Evolutionary conservation across 331 rosid species (phyloP), one percentile per base, ranked within the genome.

Genomic region (Acacia pycnantha): DNA sequence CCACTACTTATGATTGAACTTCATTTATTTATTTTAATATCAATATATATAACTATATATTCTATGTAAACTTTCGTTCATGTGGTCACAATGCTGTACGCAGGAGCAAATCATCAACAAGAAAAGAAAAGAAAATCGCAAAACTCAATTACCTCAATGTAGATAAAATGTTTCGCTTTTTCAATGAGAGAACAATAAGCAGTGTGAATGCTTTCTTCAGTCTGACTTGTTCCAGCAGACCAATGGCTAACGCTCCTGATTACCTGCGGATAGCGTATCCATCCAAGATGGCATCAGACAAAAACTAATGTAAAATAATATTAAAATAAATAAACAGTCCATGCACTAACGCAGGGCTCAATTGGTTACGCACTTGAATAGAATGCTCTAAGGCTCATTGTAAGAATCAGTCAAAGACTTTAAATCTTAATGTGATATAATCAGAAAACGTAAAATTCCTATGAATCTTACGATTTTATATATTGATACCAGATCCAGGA

Each of bases 201-300:
- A 86, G 75, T 88, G 86, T 96, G 98, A 84, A 96, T 96, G 92
- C 99, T 94, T 81, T 87, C 94, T 88, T 96, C 99, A 70, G 84
- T 82, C 88, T 85, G 98, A 84, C 97, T 88, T 84, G 97, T 94
- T 80, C 99, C 99, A 77, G 96, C 95, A 73, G 99, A 96, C 98
- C 99, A 94, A 82, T 94, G 98, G 80, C 97, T 91, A 80, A 96
- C 99, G 78, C 99, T 94, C 92, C 99, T 90, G 80, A 96, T 91
- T 31, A 96, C 85, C 99, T 96, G 88, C 76, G 59, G 81, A 65
- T 70, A 76, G 78, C 44, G 73, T 70, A 79, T 75, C 56, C 84
- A 82, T 56, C 79, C 84, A 81, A 46, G 77, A 73, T 73, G 61
- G 37, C 27, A 40, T 26, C 53, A 48, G 58, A 80, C 73, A 71